Percentiles rank a stretch among this genome's conserved stretches.
Evolutionary conservation across 2,329 filamentous ascomycete genomes (phyloP).

Genomic region (Remersonia thermophila): DNA sequence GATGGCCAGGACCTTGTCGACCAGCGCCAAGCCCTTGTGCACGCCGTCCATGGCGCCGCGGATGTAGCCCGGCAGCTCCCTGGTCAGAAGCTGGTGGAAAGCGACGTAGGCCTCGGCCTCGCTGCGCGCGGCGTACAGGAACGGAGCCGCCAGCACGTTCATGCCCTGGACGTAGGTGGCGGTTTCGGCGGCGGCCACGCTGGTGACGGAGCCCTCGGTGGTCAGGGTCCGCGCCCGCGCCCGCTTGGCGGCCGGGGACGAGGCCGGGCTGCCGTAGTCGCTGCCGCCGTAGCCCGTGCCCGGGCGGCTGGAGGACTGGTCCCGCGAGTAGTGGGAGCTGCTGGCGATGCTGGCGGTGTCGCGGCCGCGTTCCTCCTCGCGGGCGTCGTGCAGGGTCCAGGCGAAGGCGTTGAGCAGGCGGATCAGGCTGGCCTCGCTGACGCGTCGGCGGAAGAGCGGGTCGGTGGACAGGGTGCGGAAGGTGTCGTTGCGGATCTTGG

Average conservation of each 20-base stretch:
- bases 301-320: constrained; percentile 14
- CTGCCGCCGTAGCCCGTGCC: constrained; percentile 14
- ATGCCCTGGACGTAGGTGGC: constrained; percentile 96
- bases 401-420: constrained; percentile 89
- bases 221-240: constrained; percentile 48
- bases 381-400: constrained; percentile 80
- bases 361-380: constrained; percentile 36
- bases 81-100: constrained; percentile 77
- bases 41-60: constrained; percentile 95
- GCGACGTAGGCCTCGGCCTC: constrained; percentile 90
- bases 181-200: constrained; percentile 44
- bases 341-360: constrained; percentile 21
- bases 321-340: constrained; percentile 17
- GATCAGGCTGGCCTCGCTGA: constrained; percentile 90
- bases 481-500: constrained; percentile 96
- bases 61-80: constrained; percentile 86
- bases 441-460: constrained; percentile 87
- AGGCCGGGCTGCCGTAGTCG: constrained; percentile 24
- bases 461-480: constrained; percentile 95
- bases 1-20: constrained; percentile 83
- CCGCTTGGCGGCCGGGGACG: constrained; percentile 36
- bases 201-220: constrained; percentile 51
- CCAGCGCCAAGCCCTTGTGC: constrained; percentile 77
- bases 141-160: constrained; percentile 94
- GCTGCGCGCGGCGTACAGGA: constrained; percentile 85